phyloP scores from a whole-genome alignment of 352 stramenopile genomes.

The Phytophthora nicotianae region DNA sequence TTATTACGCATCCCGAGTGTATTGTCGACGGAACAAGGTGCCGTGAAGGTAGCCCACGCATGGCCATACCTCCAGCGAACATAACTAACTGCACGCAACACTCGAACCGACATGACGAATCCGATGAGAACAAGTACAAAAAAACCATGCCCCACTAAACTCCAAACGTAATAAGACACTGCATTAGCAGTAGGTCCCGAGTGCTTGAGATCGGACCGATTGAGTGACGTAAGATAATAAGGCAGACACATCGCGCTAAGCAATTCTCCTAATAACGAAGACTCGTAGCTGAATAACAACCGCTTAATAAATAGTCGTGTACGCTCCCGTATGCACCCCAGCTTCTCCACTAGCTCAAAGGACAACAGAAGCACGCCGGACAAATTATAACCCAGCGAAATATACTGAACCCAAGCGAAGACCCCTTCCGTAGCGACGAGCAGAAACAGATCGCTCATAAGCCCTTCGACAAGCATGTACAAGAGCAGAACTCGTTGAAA shows the following conservation, averaged over 20 bases:
- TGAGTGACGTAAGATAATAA: conserved; percentile 7
- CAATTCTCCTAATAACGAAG: conserved; percentile 30
- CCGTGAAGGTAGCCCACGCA: conserved; percentile 13
- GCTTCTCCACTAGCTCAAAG: conserved; percentile 26
- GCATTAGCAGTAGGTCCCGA: conserved; percentile 2
- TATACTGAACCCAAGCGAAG: conserved; percentile 30
- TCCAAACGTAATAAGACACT: conserved; percentile 24
- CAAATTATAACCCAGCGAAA: conserved; percentile 37
- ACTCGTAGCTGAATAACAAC: conserved; percentile 36
- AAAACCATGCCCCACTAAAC: conserved; percentile 19
- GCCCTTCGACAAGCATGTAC: conserved; percentile 27
- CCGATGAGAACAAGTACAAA: conserved; percentile 21
- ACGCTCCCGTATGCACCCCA: conserved; percentile 11
- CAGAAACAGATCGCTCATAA: conserved; percentile 37
- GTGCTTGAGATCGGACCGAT: conserved; percentile 5
- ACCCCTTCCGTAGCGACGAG: conserved; percentile 27
- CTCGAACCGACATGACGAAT: conserved; percentile 17
- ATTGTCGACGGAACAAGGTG: conserved; percentile 16
- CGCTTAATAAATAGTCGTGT: conserved; percentile 20
- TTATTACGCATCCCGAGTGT: conserved; percentile 18
- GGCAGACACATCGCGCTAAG: conserved; percentile 11
- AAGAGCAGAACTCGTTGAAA: conserved; percentile 20
- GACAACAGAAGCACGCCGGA: conserved; percentile 21
- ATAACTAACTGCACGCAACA: conserved; percentile 11
- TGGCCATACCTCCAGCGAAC: conserved; percentile 11